Conservation (phyloP, 768 basidiomycete species). For the Tylopilus plumbeoviolaceoides region DNA sequence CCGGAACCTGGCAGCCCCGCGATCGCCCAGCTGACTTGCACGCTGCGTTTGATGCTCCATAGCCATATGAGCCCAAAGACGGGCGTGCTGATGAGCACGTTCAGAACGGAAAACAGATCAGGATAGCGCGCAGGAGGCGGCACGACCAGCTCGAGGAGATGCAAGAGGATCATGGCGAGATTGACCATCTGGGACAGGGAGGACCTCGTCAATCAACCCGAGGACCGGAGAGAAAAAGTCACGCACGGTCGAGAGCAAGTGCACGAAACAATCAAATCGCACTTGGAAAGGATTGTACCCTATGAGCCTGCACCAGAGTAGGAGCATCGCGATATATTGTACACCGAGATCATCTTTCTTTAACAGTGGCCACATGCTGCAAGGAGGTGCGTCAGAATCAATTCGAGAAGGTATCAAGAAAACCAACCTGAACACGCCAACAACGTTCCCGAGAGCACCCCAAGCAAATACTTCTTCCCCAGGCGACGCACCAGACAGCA, state of each 20-base stretch:
- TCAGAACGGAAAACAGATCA: constrained; percentile 81
- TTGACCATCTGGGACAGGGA: constrained; percentile 46
- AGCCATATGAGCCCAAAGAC: constrained; percentile 83
- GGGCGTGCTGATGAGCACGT: constrained; percentile 75
- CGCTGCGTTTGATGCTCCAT: constrained; percentile 80
- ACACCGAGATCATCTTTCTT: constrained; percentile 71
- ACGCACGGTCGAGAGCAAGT: constrained; percentile 50
- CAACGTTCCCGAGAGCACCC: constrained; percentile 58
- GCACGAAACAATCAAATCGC: constrained; percentile 44
- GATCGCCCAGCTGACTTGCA: constrained; percentile 80
- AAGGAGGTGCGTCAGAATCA: not conserved
- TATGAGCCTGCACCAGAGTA: constrained; percentile 80
- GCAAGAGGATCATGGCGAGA: constrained; percentile 47
- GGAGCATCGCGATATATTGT: constrained; percentile 63
- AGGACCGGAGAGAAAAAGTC: not conserved
- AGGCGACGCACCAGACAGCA: constrained; percentile 49
- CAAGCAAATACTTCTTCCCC: constrained; percentile 28
- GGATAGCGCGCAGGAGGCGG: constrained; percentile 73
- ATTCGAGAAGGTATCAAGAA: not conserved
- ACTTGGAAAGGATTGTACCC: constrained; percentile 68
- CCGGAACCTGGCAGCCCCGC: constrained; percentile 44
- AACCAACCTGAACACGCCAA: constrained; percentile 81
- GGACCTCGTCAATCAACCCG: constrained; percentile 1
- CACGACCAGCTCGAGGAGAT: constrained; percentile 59
- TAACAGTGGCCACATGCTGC: constrained; percentile 92